Base-by-base conservation (phyloP, 495 filamentous ascomycete genomes). In the Terfezia boudieri region DNA sequence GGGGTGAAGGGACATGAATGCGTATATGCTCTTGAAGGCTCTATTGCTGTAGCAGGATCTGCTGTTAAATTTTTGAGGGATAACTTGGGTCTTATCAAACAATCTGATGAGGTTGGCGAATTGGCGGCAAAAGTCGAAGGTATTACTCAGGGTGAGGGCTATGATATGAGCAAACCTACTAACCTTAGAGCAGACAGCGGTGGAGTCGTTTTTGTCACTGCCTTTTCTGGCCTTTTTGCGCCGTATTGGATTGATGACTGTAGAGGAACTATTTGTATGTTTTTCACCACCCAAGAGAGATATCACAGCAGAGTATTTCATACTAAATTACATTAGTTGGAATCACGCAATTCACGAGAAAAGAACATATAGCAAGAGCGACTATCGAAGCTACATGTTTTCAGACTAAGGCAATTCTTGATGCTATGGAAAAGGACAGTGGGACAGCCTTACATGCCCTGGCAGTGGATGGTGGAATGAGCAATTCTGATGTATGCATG, bases 241-340 rank as follows among this genome's bases (percentile, higher is more conserved):
- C 89, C 89, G n/a, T 94, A 94, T 66, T 96, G 89, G 89, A 93
- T 94, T 58, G 89, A 94, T 66, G 86, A 94, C 68, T 87, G 86
- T 36, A 81, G 87, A 67, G 89, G 89, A 53, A 94, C 88, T 1
- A 78, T 90, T 20, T 88, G 80, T 83, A 71, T 71, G 77, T 70
- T 59, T n/a, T 41, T 48, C 26, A 32, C 2, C 26, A 32, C 26
- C 26, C 26, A 32, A 26, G 26, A 8, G n/a, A 51, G 20, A 10
- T 58, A 9, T 35, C 8, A 10, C 36, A 26, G 9, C 8, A 20
- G n/a, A 32, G 26, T 7, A 32, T 32, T 20, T 1, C 1, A 55
- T 55, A 49, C n/a, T 22, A 23, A 32, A 23, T 16, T 32, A 32
- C 17, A 54, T 11, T 57, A 73, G 82, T 93, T 62, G 88, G 89